phyloP scores from a whole-genome alignment of 1,139 yeast genomes.

The Lodderomyces pseudojiufengensis region DNA sequence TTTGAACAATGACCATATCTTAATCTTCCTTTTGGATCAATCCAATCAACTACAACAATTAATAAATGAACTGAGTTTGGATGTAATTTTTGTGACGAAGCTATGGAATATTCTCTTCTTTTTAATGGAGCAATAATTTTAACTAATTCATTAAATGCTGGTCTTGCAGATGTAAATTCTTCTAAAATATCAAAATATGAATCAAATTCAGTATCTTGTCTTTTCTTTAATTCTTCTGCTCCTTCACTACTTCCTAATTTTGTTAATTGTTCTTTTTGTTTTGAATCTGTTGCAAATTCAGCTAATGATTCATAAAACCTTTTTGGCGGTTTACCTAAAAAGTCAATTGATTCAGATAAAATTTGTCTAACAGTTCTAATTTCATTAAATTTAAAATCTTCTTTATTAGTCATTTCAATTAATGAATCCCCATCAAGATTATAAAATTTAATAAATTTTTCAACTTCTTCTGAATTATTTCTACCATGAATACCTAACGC shows the following conservation, averaged over 20 bases:
- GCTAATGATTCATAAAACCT: constrained; percentile 85
- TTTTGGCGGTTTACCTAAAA: constrained; percentile 95
- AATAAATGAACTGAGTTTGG: constrained; percentile 87
- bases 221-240: constrained; percentile 78
- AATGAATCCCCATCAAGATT: constrained; percentile 67
- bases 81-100: constrained; percentile 91
- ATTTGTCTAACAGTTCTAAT: constrained; percentile 80
- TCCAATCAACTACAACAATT: constrained; percentile 96
- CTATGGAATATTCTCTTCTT: constrained; percentile 98
- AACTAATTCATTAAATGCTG: constrained; percentile 67
- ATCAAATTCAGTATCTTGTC: constrained; percentile 79
- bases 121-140: constrained; percentile 79
- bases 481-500: constrained; percentile 95
- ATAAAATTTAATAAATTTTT: constrained; percentile 65
- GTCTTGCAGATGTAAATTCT: constrained; percentile 81
- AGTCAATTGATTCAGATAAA: constrained; percentile 73
- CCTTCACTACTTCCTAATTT: constrained; percentile 75
- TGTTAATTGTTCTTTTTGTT: constrained; percentile 60
- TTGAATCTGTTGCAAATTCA: constrained; percentile 65
- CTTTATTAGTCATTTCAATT: constrained; percentile 70
- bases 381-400: constrained; percentile 55
- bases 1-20: constrained; percentile 95
- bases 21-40: constrained; percentile 78
- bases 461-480: constrained; percentile 64
- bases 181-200: constrained; percentile 80